Percentiles rank a stretch among this genome's conserved stretches.
These are phyloP conservation scores for Ascobolus immersus DNA, from an alignment of 495 filamentous ascomycete species.

Conservation along the genomic window DNA sequence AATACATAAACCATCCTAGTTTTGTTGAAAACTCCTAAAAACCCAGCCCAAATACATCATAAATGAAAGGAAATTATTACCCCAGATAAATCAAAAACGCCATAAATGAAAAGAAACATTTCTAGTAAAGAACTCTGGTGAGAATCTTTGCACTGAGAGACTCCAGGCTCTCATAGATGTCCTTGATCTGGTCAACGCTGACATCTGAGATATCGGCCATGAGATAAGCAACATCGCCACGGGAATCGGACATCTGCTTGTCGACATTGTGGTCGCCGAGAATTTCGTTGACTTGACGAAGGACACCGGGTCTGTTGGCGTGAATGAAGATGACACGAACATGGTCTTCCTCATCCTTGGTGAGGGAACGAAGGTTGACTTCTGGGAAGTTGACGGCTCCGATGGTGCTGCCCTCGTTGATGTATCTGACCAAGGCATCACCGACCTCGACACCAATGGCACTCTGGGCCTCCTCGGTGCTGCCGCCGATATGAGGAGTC, in stretches of 20 bases:
- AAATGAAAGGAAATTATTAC: too few species aligned
- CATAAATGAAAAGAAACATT: too few species aligned
- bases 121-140: too few species aligned
- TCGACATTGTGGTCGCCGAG: constrained; percentile 90
- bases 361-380: constrained; percentile 62
- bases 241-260: constrained; percentile 89
- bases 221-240: constrained; percentile 82
- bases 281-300: constrained; percentile 80
- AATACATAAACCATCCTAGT: too few species aligned
- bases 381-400: constrained; percentile 78
- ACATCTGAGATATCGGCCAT: constrained; percentile 95
- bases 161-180: constrained; percentile 60
- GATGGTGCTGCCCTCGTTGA: constrained; percentile 71
- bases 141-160: too few species aligned
- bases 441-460: constrained; percentile 88
- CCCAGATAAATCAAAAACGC: too few species aligned
- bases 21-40: too few species aligned
- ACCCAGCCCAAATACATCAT: too few species aligned
- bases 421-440: constrained; percentile 66
- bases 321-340: constrained; percentile 90
- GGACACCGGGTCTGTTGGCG: constrained; percentile 78
- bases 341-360: constrained; percentile 63
- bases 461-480: constrained; percentile 90
- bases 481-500: constrained; percentile 88
- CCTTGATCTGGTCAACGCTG: constrained; percentile 52